Base-by-base conservation (phyloP, 306 rosid species). In the Begonia peltatifolia region DNA sequence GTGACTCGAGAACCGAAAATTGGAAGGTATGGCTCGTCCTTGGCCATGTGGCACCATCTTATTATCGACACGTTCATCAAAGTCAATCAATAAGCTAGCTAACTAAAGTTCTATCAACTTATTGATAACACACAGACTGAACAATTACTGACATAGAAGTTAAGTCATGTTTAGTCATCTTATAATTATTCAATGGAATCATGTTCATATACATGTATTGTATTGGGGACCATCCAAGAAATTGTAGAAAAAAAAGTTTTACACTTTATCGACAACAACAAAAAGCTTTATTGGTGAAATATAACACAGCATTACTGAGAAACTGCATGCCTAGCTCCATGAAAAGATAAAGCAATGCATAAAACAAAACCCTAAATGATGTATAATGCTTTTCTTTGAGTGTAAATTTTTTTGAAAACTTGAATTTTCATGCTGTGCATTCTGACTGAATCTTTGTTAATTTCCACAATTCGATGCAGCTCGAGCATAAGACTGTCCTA, bases 231-330 rank as follows among this genome's bases (percentile, higher is more conserved):
- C 62, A 42, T 47, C 52, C 47, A 41, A 25, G 12, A 54, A 50
- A 53, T 36, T 16, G 20, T 44, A 51, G 16, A 18, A 46, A 52
- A 6, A 16, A 35, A 54, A 53, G 6, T 25, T 17, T 50, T 41
- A 35, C 41, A 54, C 57, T 63, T 64, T 65, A 50, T 35, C 54
- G 46, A 53, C 52, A 51, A 12, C 52, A 38, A 25, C 42, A 55
- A 54, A 50, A 66, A 60, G 50, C 71, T 76, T 71, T 67, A 59
- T 58, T 23, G 42, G 61, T 52, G 63, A 58, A 57, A 54, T 69
- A 59, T 60, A 44, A 60, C 55, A 47, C 16, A 63, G 70, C 66
- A 63, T 54, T 52, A 14, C 14, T 56, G 59, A 58, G 48, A 44
- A 51, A 63, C 61, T 48, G 60, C 62, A 68, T 46, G 43, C 55